Evolutionary conservation across 257 asterid genomes (phyloP).

Genomic region (Capsicum chinense): DNA sequence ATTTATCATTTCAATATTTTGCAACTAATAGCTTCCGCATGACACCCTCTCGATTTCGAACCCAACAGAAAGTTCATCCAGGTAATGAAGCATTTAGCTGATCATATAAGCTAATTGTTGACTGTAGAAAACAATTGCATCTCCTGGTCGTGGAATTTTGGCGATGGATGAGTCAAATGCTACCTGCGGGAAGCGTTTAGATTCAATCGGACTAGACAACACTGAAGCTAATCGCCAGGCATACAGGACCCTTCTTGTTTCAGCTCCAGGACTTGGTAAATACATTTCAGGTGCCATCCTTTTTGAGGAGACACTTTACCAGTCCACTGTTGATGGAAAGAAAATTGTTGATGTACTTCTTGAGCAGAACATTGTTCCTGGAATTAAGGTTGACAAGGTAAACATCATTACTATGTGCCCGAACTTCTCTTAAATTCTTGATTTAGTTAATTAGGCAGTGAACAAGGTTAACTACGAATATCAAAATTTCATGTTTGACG

Average conservation of each 20-base stretch:
- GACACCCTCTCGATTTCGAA: no score
- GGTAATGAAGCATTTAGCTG: background rate
- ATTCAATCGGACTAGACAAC: conserved; percentile 72
- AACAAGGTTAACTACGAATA: background rate
- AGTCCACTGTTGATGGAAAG: conserved; percentile 74
- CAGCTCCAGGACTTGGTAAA: conserved; percentile 69
- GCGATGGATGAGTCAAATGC: conserved; percentile 85
- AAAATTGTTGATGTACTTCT: conserved; percentile 69
- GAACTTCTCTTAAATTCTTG: background rate
- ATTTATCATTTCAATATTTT: no score
- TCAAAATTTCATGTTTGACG: background rate
- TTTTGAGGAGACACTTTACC: conserved; percentile 75
- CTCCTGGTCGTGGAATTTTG: conserved; percentile 75
- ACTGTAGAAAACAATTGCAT: conserved; percentile 65
- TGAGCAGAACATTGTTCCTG: conserved; percentile 71
- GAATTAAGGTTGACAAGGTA: conserved; percentile 72
- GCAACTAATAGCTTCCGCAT: no score
- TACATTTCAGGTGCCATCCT: conserved; percentile 75
- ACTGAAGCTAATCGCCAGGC: conserved; percentile 79
- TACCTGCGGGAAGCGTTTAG: conserved; percentile 76
- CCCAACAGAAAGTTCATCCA: background rate
- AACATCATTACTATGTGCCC: background rate
- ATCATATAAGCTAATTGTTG: conserved; percentile 11
- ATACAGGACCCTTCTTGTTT: conserved; percentile 65
- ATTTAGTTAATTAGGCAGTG: background rate